Base-by-base conservation (phyloP, 176 grass and related monocot species). In the Urochloa ruziziensis region DNA sequence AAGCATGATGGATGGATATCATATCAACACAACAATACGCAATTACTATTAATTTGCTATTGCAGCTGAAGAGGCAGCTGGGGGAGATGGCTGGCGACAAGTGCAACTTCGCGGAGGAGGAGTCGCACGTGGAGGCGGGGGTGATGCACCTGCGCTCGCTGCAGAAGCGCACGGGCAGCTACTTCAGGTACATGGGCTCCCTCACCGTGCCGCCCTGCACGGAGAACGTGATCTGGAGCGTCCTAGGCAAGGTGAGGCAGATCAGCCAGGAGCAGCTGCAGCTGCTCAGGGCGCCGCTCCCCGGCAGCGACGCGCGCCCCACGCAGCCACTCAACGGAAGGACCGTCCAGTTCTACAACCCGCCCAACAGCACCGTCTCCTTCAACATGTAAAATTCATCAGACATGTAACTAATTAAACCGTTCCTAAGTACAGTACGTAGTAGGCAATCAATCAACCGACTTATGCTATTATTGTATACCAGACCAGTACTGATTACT, bases 141-240 rank as follows among this genome's bases (percentile, higher is more conserved):
- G 0, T 78, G 1, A 24, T 93, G 32, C 84, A 88, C 24, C 57
- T 86, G 17, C 72, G 79, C 23, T 67, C 84, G 16, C 56, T 95
- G 72, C 48, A 84, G 80, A 86, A 86, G 76, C 91, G 71, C 1
- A 83, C 80, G 3, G 74, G 75, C 4, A 95, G 87, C 87, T 92
- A 95, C 84, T 98, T 86, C 87, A 70, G 91, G 64, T 95, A 98
- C 49, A 5, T n/a, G 6, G 96, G 96, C 1, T 98, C 96, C 0
- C 82, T 98, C 23, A 92, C 96, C 25, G 85, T 81, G 67, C 96
- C 96, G n/a, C 96, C 96, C 0, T 98, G 93, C 87, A 85, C 83
- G 6, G 93, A 98, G 85, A 89, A 89, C 12, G 79, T 98, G 24
- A 6, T 56, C 18, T 96, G 93, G 96, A 95, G 10, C 77, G 70